Evolutionary conservation across 495 filamentous ascomycete species (phyloP).

Genomic region (Tetracladium setigerum): DNA sequence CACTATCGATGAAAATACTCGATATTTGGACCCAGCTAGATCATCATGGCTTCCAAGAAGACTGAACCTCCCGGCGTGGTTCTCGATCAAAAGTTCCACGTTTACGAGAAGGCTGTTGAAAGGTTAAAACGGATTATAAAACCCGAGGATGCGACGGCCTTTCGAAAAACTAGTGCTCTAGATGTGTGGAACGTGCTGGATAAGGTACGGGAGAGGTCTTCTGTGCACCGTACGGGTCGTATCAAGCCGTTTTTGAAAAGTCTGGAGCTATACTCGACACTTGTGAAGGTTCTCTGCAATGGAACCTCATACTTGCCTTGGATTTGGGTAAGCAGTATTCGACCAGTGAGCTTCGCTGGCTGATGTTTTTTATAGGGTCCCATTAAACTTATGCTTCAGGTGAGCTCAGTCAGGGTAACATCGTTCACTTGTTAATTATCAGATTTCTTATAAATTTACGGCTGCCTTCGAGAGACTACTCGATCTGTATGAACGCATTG

Average conservation of each 20-base stretch:
- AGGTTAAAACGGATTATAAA: constrained; percentile 16
- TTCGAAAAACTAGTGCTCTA: constrained; percentile 20
- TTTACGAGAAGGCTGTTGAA: constrained; percentile 16
- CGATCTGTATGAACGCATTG: constrained; percentile 29
- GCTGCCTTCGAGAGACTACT: constrained; percentile 27
- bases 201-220: constrained; percentile 21
- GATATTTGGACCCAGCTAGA: no score
- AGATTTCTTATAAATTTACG: constrained; percentile 10
- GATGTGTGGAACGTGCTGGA: constrained; percentile 21
- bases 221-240: constrained; percentile 23
- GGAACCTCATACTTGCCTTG: constrained; percentile 33
- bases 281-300: constrained; percentile 29
- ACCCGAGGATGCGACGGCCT: constrained; percentile 20
- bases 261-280: constrained; percentile 26
- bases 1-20: no score
- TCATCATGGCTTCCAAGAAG: no score
- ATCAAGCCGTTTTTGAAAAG: constrained; percentile 26
- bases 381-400: constrained; percentile 9
- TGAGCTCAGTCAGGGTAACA: constrained; percentile 24
- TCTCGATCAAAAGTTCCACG: no score
- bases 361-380: constrained; percentile 1
- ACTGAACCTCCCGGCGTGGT: no score
- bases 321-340: constrained; percentile 24
- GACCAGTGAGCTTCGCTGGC: no score
- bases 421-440: constrained; percentile 11